A percentile compares a stretch with the other conserved stretches of the same genome.
phyloP scores from a whole-genome alignment of 2,329 filamentous ascomycete genomes.

The Chaetomium olivaceum region DNA sequence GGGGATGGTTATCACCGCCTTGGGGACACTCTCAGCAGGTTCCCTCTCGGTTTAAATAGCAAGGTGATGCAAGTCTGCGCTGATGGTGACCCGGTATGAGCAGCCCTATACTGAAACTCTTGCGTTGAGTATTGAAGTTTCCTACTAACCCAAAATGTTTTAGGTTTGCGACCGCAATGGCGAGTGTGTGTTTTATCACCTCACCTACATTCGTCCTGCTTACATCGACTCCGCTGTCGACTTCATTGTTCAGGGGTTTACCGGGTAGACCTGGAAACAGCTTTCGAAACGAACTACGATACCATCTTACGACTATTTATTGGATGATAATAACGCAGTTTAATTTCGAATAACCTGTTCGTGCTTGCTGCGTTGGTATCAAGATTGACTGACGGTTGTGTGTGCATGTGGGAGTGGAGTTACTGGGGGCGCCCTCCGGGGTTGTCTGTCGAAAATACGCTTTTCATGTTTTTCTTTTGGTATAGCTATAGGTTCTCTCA shows the following conservation, averaged over 20 bases:
- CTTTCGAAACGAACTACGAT: too few species aligned
- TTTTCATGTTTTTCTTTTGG: too few species aligned
- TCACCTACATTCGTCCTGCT: constrained; percentile 9
- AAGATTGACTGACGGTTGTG: too few species aligned
- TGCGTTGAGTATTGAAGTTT: not conserved
- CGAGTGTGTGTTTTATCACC: constrained; percentile 5
- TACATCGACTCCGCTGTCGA: constrained; percentile 8
- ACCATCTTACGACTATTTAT: too few species aligned
- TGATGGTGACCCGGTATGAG: constrained; percentile 11
- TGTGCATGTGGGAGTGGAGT: too few species aligned
- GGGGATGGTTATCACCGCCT: constrained; percentile 12
- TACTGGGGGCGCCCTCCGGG: too few species aligned
- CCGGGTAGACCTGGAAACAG: not conserved
- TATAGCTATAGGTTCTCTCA: too few species aligned
- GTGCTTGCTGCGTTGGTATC: too few species aligned
- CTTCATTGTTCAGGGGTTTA: constrained; percentile 1
- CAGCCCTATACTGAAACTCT: not conserved
- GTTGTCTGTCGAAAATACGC: too few species aligned
- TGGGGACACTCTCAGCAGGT: not conserved
- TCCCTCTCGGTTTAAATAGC: constrained; percentile 3
- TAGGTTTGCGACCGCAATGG: constrained; percentile 5
- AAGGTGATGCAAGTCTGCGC: constrained; percentile 14
- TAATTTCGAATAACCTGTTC: too few species aligned
- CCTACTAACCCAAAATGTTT: not conserved
- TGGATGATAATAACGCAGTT: too few species aligned